A percentile compares a stretch with the other conserved stretches of the same genome.
phyloP scores from a whole-genome alignment of 495 filamentous ascomycete genomes.

The Aspergillus homomorphus region DNA sequence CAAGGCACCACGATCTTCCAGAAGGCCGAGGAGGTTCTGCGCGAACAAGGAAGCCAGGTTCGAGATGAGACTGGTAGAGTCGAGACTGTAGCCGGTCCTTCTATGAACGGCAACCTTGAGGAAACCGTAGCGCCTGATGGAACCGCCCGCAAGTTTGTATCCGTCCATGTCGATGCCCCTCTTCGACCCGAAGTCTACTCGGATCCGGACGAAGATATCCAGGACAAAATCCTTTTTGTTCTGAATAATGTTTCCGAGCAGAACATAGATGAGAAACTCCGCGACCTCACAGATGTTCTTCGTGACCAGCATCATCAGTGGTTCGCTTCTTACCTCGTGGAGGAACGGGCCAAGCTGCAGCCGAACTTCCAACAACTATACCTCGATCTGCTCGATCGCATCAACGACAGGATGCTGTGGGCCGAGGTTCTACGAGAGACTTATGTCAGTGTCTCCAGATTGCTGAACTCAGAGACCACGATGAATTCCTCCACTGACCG shows the following conservation, averaged over 20 bases:
- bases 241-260: conserved; percentile 92
- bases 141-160: conserved; percentile 59
- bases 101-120: conserved; percentile 65
- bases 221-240: conserved; percentile 92
- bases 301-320: conserved; percentile 83
- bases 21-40: conserved; percentile 76
- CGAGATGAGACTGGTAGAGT: conserved; percentile 33
- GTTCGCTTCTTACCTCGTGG: conserved; percentile 95
- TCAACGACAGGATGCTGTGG: conserved; percentile 75
- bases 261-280: conserved; percentile 78
- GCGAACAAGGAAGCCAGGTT: conserved; percentile 50
- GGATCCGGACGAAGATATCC: conserved; percentile 77
- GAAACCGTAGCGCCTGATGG: conserved; percentile 53
- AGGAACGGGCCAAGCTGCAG: conserved; percentile 92
- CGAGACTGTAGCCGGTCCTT: conserved; percentile 37
- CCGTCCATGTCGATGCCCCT: conserved; percentile 70
- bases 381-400: conserved; percentile 80
- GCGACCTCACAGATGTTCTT: conserved; percentile 72
- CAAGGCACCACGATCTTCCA: conserved; percentile 80
- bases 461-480: conserved; percentile 86
- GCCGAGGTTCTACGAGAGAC: conserved; percentile 90
- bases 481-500: conserved; percentile 76
- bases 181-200: conserved; percentile 58
- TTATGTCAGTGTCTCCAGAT: conserved; percentile 74
- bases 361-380: conserved; percentile 94